These are phyloP conservation scores for Aspergillus haitiensis DNA, from an alignment of 495 filamentous ascomycete genomes.

Conservation along the genomic window DNA sequence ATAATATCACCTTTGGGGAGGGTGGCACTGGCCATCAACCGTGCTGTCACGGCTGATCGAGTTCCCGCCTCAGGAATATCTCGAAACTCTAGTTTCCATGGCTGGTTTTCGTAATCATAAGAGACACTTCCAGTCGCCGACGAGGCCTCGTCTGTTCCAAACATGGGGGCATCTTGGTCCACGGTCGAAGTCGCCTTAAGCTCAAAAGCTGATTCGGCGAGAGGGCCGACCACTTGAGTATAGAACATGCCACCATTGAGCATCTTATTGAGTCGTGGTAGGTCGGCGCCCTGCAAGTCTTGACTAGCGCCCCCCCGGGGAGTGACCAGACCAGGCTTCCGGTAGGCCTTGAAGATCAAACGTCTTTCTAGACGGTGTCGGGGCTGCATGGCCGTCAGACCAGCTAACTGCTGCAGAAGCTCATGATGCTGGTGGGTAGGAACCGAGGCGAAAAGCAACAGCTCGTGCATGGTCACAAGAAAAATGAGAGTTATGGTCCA, in stretches of 20 bases:
- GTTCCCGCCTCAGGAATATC: slow-evolving; percentile 55
- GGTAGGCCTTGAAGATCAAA: slow-evolving; percentile 64
- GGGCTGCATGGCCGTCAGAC: slow-evolving; percentile 67
- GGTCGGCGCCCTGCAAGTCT: slow-evolving; percentile 42
- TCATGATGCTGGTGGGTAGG: slow-evolving; percentile 52
- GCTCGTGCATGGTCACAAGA: slow-evolving; percentile 46
- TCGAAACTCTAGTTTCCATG: slow-evolving; percentile 53
- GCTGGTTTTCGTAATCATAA: slow-evolving; percentile 44
- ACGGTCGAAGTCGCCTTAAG: slow-evolving; percentile 16
- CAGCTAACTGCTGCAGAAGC: slow-evolving; percentile 66
- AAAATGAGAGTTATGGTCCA: not conserved
- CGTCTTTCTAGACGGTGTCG: slow-evolving; percentile 58
- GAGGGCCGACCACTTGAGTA: slow-evolving; percentile 48
- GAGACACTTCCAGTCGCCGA: slow-evolving; percentile 1
- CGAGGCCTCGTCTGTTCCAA: slow-evolving; percentile 28
- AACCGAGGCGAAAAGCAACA: slow-evolving; percentile 51
- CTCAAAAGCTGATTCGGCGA: slow-evolving; percentile 39
- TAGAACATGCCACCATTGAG: slow-evolving; percentile 54
- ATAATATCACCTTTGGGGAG: slow-evolving; percentile 48
- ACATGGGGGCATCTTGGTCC: slow-evolving; percentile 37
- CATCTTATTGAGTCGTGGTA: slow-evolving; percentile 49
- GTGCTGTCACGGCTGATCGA: slow-evolving; percentile 48
- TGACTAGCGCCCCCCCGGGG: slow-evolving; percentile 46
- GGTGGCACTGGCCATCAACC: slow-evolving; percentile 46
- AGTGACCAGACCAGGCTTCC: slow-evolving; percentile 42